A percentile compares a stretch with the other conserved stretches of the same genome.
Evolutionary conservation across 805 yeast species (phyloP).

Genomic region (Cyberlindnera bimundalis): DNA sequence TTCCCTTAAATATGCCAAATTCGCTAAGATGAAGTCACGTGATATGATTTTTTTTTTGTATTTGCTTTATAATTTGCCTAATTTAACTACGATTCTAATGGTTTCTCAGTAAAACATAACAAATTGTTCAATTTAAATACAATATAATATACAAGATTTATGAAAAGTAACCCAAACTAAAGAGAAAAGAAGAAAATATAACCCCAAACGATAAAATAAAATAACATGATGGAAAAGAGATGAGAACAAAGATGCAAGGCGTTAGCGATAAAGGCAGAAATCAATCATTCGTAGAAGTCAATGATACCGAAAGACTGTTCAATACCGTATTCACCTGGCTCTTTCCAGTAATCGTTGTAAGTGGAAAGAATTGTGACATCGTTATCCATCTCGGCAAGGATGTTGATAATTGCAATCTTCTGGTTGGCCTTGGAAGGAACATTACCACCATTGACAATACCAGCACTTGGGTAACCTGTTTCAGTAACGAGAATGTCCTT

Average conservation of each 20-base stretch:
- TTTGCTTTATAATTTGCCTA: too few relatives aligned
- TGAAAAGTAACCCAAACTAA: conserved; percentile 3
- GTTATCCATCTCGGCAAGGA: conserved; percentile 54
- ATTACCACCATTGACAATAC: conserved; percentile 67
- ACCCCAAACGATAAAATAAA: conserved; percentile 2
- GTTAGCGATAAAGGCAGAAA: too few relatives aligned
- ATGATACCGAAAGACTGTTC: conserved; percentile 84
- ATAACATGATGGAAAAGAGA: neutral
- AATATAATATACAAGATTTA: conserved; percentile 3
- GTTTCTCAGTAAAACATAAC: too few relatives aligned
- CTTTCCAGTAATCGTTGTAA: conserved; percentile 84
- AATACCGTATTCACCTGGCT: conserved; percentile 76
- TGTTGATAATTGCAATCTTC: conserved; percentile 58
- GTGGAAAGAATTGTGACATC: conserved; percentile 73
- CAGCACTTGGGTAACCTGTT: conserved; percentile 85
- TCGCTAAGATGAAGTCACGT: too few relatives aligned
- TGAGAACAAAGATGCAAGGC: conserved; percentile 3
- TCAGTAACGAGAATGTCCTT: conserved; percentile 65
- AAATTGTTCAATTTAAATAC: too few relatives aligned
- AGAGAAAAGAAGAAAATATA: neutral
- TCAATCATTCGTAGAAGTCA: conserved; percentile 19
- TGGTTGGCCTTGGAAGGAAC: conserved; percentile 70
- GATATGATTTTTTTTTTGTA: too few relatives aligned
- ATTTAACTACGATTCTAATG: too few relatives aligned
- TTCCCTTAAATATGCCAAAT: too few relatives aligned